Evolutionary conservation across 2,329 filamentous ascomycete species (phyloP).

Genomic region (Diplodia sapinea): DNA sequence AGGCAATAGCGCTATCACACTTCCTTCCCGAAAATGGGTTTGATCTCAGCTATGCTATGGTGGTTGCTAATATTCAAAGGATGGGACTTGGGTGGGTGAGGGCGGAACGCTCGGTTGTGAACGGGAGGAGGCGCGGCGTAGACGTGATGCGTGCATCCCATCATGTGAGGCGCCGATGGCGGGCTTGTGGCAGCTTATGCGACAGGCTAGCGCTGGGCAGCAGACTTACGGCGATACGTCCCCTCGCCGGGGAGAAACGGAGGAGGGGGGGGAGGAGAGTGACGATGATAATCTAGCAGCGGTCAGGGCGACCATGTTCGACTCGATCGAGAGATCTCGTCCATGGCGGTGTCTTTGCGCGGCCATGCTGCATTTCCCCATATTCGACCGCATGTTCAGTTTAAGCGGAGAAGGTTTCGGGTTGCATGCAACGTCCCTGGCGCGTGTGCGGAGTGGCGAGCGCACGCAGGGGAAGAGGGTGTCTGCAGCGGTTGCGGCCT

Average conservation of each 20-base stretch:
- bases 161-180: slow-evolving; percentile 22
- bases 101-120: background rate
- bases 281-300: background rate
- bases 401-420: background rate
- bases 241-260: background rate
- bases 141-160: background rate
- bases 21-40: background rate
- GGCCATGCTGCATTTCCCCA: background rate
- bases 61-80: slow-evolving; percentile 12
- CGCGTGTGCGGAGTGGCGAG: slow-evolving; percentile 9
- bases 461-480: background rate
- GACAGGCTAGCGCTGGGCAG: background rate
- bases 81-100: background rate
- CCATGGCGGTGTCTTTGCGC: background rate
- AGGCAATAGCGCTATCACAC: background rate
- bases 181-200: slow-evolving; percentile 25
- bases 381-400: background rate
- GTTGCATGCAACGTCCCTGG: background rate
- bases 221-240: background rate
- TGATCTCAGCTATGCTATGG: background rate
- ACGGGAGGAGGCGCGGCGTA: background rate
- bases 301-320: background rate
- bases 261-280: background rate
- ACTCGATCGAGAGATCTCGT: slow-evolving; percentile 16
- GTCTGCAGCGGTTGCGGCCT: background rate